A percentile compares a stretch with the other conserved stretches of the same genome.
phyloP scores from a whole-genome alignment of 805 yeast species.

The Suhomyces faveliae region DNA sequence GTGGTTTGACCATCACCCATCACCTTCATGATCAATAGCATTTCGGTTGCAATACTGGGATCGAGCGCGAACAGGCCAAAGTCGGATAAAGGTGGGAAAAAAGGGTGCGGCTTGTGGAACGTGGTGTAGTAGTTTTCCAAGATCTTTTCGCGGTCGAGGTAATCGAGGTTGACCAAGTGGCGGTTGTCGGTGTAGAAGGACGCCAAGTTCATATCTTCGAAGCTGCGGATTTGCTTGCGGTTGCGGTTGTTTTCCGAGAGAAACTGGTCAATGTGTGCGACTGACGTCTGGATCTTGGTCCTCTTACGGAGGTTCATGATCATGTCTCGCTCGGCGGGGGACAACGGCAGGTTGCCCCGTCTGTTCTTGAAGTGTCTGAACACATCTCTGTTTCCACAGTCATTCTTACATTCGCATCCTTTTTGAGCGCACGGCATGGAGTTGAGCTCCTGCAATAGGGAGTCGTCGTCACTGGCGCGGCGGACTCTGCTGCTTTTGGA shows the following conservation, averaged over 20 bases:
- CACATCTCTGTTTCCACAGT: slow-evolving; percentile 6
- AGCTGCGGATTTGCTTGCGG: not conserved
- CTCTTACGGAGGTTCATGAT: slow-evolving; percentile 5
- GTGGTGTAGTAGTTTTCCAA: slow-evolving; percentile 30
- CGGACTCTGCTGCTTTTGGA: slow-evolving; percentile 1
- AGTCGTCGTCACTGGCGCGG: not conserved
- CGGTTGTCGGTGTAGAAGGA: slow-evolving; percentile 7
- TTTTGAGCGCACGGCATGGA: slow-evolving; percentile 7
- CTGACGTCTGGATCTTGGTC: slow-evolving; percentile 7
- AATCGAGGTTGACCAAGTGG: slow-evolving; percentile 22
- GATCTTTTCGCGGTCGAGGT: slow-evolving; percentile 4
- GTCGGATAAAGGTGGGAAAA: slow-evolving; percentile 41
- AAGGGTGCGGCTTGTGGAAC: slow-evolving; percentile 47
- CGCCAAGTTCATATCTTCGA: slow-evolving; percentile 7
- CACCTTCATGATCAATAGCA: slow-evolving; percentile 47
- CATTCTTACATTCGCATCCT: not conserved
- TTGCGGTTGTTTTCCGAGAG: not conserved
- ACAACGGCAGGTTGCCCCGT: not conserved
- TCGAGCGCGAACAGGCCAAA: slow-evolving; percentile 31
- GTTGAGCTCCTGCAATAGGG: slow-evolving; percentile 1
- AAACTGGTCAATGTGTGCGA: slow-evolving; percentile 6
- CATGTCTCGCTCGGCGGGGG: slow-evolving; percentile 1
- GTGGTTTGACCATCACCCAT: slow-evolving; percentile 49
- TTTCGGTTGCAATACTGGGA: slow-evolving; percentile 38
- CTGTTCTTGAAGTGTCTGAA: slow-evolving; percentile 1